Evolutionary conservation across 352 stramenopile genomes (phyloP), one percentile per base, ranked within the genome.

Genomic region (Globisporangium echinulatum): DNA sequence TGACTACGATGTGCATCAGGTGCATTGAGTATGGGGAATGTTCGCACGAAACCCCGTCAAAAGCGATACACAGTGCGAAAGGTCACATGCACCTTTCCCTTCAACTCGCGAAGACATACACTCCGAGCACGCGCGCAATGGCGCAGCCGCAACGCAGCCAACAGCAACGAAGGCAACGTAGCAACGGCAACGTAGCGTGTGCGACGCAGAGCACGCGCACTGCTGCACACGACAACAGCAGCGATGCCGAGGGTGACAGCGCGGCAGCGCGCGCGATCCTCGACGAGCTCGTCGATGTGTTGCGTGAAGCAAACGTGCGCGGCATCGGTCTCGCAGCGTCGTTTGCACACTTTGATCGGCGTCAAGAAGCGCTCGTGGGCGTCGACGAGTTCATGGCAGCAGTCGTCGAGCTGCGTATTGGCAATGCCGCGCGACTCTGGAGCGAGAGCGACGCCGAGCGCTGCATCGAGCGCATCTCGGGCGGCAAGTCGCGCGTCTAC

Each of bases 271-370:
- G 17, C 10, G 19, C 47, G 17, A 38, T 82, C 6, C 58, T 90
- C 0, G 55, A 64, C 14, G 66, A 70, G n/a, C 74, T 89, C 10
- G 17, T 50, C n/a, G 64, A 74, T 25, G 77, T 89, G 42, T 64
- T 89, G 9, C 59, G 40, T 0, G 79, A 87, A 55, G 77, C 79
- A 40, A 61, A 71, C 39, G 63, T 52, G 15, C 79, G 79, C 11
- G 79, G 77, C 25, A 74, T 89, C 11, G 67, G 70, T 11, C 57
- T 87, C 8, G 69, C 61, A 6, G 68, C 77, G 36, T 85, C 77
- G 36, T 89, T 81, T 44, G 61, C 68, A 9, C 79, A 89, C 60
- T 89, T 89, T 44, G 77, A 85, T 53, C 75, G 73, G 8, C 56
- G 51, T 4, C 71, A 69, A 13, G 57, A 81, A 44, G 74, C 74